Conservation (phyloP, 2,329 filamentous ascomycete species). For the Harringtonia lauricola region DNA sequence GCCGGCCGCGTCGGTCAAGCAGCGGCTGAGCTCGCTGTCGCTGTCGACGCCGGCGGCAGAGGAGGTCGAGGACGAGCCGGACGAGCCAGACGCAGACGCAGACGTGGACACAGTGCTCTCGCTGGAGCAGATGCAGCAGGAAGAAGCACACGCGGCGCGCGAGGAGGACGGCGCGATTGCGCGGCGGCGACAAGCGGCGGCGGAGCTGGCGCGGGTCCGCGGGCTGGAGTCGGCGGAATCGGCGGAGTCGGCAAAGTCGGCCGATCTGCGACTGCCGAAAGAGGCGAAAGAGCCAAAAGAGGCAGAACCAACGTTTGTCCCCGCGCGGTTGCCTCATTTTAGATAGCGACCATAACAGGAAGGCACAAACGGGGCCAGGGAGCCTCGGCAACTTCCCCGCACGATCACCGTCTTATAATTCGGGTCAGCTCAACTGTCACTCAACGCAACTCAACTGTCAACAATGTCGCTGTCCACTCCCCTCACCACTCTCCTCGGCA, state of each 20-base stretch:
- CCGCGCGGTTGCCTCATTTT: conserved; percentile 50
- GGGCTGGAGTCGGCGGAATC: conserved; percentile 29
- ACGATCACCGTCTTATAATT: background rate
- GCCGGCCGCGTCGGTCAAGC: conserved; percentile 23
- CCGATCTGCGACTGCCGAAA: too few species aligned
- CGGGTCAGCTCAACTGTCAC: too few species aligned
- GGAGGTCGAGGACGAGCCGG: background rate
- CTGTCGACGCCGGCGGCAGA: conserved; percentile 4
- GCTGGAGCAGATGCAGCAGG: conserved; percentile 38
- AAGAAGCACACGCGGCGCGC: conserved; percentile 38
- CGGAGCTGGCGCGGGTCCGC: conserved; percentile 36
- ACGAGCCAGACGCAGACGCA: conserved; percentile 6
- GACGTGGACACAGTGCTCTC: too few species aligned
- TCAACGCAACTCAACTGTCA: conserved; percentile 3
- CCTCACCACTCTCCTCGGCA: conserved; percentile 66
- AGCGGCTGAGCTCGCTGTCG: conserved; percentile 10
- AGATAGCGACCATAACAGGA: conserved; percentile 1
- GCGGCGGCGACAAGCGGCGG: conserved; percentile 40
- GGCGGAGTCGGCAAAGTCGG: conserved; percentile 10
- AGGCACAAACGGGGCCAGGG: background rate
- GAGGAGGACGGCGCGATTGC: conserved; percentile 44
- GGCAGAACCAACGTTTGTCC: conserved; percentile 31
- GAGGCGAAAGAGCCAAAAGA: background rate
- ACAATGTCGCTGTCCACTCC: conserved; percentile 55
- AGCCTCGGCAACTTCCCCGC: too few species aligned